Evolutionary conservation across 2,329 filamentous ascomycete genomes (phyloP), one percentile per base, ranked within the genome.

Genomic region (Botrytis hyacinthi): DNA sequence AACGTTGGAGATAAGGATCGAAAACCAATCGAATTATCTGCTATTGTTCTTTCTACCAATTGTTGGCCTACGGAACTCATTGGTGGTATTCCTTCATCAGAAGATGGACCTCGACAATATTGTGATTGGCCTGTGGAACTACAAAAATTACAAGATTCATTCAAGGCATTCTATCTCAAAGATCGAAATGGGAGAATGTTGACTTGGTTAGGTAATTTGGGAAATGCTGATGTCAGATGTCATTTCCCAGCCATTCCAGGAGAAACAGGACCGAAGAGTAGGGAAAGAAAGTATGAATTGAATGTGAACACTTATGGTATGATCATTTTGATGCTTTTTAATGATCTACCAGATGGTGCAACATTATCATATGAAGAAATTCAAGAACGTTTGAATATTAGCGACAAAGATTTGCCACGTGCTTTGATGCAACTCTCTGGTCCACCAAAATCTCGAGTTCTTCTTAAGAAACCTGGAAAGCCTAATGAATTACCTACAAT

Each of bases 61-160:
- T 95, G 94, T 81, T 99, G 96, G 96, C 96, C 96, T 2, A 89
- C 94, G 77, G 95, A 98, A 78, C 89, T 94, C 20, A 94, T 98
- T 90, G 90, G 91, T 12, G 79, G 80, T 81, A 89, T 74, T 78
- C 86, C 81, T 78, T 87, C 83, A 78, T 87, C 83, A 78, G 87
- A 81, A 84, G 84, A 85, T 26, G 84, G 83, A 74, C 74, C 81
- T 18, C 79, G 82, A 80, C 74, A 83, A 81, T 78, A 85, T 80
- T 94, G 92, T 84, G 91, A 89, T 72, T 98, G 92, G 81, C 94
- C 95, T 0, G 82, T 87, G 0, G 89, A 92, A 54, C 89, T 98
- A 68, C 89, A 92, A 74, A 87, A 86, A 16, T 85, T 97, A 72
- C 94, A 95, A 81, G 88, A 92, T 37, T 95, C 93, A 77, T 97